Conservation (phyloP, 179 eudicot genomes). For the Carnegiea gigantea region DNA sequence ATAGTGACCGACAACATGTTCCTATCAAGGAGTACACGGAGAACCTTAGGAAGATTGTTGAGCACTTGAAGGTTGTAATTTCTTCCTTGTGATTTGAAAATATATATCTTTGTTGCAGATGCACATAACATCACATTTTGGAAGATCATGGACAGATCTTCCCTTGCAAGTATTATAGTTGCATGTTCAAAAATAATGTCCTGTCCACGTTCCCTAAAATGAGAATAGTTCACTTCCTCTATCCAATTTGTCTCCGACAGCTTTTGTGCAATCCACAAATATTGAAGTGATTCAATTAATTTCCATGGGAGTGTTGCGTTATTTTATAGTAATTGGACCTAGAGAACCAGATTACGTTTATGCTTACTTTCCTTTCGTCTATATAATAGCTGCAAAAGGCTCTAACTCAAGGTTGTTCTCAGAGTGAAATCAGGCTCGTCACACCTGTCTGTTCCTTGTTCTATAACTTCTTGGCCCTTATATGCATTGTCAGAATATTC, state of each 20-base stretch:
- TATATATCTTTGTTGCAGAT: background rate
- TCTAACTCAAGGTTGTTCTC: background rate
- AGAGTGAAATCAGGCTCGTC: background rate
- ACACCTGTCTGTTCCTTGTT: background rate
- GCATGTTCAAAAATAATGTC: background rate
- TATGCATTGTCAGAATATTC: background rate
- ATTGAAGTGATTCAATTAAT: background rate
- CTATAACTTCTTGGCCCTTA: background rate
- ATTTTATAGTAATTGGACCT: background rate
- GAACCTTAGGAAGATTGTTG: constrained; percentile 70
- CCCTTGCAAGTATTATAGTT: background rate
- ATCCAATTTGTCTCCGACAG: background rate
- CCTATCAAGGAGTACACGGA: constrained; percentile 85
- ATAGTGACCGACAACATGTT: constrained; percentile 70
- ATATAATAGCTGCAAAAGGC: background rate
- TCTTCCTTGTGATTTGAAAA: constrained; percentile 11
- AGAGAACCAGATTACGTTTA: background rate
- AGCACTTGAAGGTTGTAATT: constrained; percentile 65
- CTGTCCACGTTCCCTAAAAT: background rate
- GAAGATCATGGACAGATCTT: background rate
- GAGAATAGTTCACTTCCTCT: background rate
- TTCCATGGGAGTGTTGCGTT: background rate
- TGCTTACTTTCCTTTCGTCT: background rate
- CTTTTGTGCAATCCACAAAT: background rate
- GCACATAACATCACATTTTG: background rate